Base-by-base conservation (phyloP, 495 filamentous ascomycete species). In the Neurospora hispaniola region DNA sequence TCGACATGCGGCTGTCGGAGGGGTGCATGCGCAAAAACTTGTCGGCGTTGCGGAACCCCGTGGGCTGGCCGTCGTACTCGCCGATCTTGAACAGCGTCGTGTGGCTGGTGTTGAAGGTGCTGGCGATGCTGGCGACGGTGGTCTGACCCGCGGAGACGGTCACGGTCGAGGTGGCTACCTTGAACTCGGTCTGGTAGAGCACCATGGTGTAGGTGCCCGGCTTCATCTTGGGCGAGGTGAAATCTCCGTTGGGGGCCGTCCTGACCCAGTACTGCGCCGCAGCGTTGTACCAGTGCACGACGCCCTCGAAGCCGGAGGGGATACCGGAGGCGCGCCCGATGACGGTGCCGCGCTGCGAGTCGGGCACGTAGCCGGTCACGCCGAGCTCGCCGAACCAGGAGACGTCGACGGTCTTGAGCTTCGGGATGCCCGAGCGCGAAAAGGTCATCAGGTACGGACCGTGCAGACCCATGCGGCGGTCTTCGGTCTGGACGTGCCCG, bases 1-100 rank as follows among this genome's bases (percentile, higher is more conserved):
- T 77, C 23, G 80, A 78, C 89, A 91, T 91, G 71, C 89, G 85
- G 41, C 75, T 80, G 79, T 91, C 90, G 0, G 86, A 86, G 5
- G 89, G 90, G 72, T 92, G 90, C 90, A 92, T 92, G 68, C 85
- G 81, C 62, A 88, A 84, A 74, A 90, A 86, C 73, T 89, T 89
- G 54, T 84, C 88, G 23, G 89, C 89, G 76, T 92, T 91, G 69
- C 82, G 83, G 85, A 92, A 91, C 10, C 88, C 88, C 8, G 84
- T 90, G 14, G 90, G 90, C 75, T 86, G 84, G 69, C 88, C 89
- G 74, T 92, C 89, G 78, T 86, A 89, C 41, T 87, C 84, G 42
- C 90, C 90, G 31, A 91, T 90, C 75, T 88, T 88, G 81, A 86
- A 91, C 43, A 92, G 78, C 3, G 88, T 88, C 0, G 80, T 86